Evolutionary conservation across 2,329 filamentous ascomycete species (phyloP).

Genomic region (Monilinia aucupariae): DNA sequence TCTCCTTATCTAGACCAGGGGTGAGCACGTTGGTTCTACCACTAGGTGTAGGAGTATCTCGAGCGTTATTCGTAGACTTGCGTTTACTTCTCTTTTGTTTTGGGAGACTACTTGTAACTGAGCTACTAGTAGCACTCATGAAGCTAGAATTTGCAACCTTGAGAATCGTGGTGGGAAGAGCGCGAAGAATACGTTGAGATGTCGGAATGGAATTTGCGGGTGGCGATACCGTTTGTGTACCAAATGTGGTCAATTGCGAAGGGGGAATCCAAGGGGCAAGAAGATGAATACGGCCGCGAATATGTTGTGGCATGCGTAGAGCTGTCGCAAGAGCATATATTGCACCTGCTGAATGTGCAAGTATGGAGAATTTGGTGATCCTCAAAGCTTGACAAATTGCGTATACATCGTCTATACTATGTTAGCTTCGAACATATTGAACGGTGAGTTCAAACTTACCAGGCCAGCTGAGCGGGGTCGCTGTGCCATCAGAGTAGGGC

Average conservation of each 20-base stretch:
- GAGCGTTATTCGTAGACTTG: conserved; percentile 42
- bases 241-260: conserved; percentile 79
- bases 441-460: conserved; percentile 48
- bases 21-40: conserved; percentile 36
- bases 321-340: conserved; percentile 96
- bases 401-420: conserved; percentile 65
- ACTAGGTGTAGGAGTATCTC: conserved; percentile 35
- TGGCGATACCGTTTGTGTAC: conserved; percentile 64
- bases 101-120: conserved; percentile 71
- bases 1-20: conserved; percentile 34
- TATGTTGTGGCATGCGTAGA: conserved; percentile 90
- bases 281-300: conserved; percentile 88
- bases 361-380: conserved; percentile 91
- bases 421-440: conserved; percentile 27
- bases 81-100: conserved; percentile 59
- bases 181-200: conserved; percentile 83
- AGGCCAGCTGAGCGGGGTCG: conserved; percentile 89
- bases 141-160: conserved; percentile 95
- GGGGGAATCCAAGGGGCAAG: conserved; percentile 96
- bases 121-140: conserved; percentile 85
- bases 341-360: conserved; percentile 95
- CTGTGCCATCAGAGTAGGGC: conserved; percentile 71
- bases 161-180: conserved; percentile 81
- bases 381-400: conserved; percentile 88
- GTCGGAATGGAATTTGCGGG: conserved; percentile 85